phyloP scores from a whole-genome alignment of 176 grass and related monocot species.

The Rhynchospora pubera region DNA sequence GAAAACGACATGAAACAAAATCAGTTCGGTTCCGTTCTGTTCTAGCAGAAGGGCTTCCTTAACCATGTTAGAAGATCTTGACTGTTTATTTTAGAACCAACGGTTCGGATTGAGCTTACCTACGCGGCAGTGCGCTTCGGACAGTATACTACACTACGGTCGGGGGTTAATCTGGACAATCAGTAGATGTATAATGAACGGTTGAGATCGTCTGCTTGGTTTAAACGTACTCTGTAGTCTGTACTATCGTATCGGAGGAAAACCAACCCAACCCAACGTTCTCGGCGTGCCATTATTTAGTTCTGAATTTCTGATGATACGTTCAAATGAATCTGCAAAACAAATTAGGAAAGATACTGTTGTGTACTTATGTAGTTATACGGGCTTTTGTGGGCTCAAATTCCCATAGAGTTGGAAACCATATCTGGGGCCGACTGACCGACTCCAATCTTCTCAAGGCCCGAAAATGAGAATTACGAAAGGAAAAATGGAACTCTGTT shows the following conservation, averaged over 20 bases:
- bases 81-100: background rate
- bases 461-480: background rate
- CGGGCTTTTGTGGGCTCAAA: background rate
- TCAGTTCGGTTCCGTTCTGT: no score
- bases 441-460: no score
- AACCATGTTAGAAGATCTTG: no score
- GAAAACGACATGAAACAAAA: no score
- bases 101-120: background rate
- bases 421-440: no score
- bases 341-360: no score
- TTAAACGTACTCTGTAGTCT: background rate
- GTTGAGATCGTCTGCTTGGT: background rate
- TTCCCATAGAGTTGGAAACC: background rate
- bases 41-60: no score
- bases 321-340: no score
- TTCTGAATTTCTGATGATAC: no score
- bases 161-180: background rate
- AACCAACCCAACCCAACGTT: background rate
- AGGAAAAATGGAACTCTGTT: no score
- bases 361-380: no score
- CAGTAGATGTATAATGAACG: background rate
- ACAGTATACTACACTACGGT: background rate
- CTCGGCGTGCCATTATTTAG: no score
- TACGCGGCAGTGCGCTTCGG: background rate
- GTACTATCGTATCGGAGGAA: background rate